These are phyloP conservation scores for Cutaneotrichosporon mucoides DNA, from an alignment of 1,284 basidiomycete species.

Conservation along the genomic window DNA sequence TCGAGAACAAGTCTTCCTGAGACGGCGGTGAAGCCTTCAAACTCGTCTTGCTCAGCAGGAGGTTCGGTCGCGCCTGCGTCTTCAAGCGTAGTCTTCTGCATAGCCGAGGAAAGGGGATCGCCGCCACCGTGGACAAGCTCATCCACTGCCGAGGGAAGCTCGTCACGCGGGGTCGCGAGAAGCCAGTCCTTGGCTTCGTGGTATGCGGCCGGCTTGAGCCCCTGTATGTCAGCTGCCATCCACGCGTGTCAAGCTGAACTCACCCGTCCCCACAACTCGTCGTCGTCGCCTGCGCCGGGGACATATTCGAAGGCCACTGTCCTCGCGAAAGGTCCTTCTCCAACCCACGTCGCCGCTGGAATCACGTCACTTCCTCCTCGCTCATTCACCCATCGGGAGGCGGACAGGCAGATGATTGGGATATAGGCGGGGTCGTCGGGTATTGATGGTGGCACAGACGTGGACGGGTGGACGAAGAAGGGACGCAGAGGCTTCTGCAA, in stretches of 20 bases:
- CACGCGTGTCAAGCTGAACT: slow-evolving; percentile 2
- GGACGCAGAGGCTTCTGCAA: slow-evolving; percentile 45
- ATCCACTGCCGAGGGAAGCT: slow-evolving; percentile 34
- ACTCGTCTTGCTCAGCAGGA: not conserved
- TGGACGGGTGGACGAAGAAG: slow-evolving; percentile 47
- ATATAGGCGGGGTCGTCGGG: slow-evolving; percentile 28
- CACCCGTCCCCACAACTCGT: slow-evolving; percentile 49
- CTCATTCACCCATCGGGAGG: slow-evolving; percentile 41
- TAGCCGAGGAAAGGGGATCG: not conserved
- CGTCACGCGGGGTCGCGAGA: slow-evolving; percentile 32
- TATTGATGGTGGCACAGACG: slow-evolving; percentile 30
- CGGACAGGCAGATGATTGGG: slow-evolving; percentile 48
- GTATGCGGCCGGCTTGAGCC: slow-evolving; percentile 40
- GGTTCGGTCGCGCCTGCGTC: not conserved
- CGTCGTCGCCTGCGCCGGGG: slow-evolving; percentile 49
- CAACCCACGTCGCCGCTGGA: slow-evolving; percentile 32
- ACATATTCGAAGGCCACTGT: slow-evolving; percentile 49
- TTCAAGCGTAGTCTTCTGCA: not conserved
- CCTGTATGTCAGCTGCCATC: slow-evolving; percentile 22
- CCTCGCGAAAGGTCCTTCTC: slow-evolving; percentile 17
- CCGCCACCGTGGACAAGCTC: slow-evolving; percentile 16
- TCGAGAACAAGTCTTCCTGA: slow-evolving; percentile 24
- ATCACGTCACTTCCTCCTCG: slow-evolving; percentile 25
- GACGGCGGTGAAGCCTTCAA: not conserved
- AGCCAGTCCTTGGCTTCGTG: slow-evolving; percentile 32